Percentiles rank a stretch among this genome's conserved stretches.
These are phyloP conservation scores for Puccinia horiana DNA, from an alignment of 1,284 basidiomycete species.

Conservation along the genomic window DNA sequence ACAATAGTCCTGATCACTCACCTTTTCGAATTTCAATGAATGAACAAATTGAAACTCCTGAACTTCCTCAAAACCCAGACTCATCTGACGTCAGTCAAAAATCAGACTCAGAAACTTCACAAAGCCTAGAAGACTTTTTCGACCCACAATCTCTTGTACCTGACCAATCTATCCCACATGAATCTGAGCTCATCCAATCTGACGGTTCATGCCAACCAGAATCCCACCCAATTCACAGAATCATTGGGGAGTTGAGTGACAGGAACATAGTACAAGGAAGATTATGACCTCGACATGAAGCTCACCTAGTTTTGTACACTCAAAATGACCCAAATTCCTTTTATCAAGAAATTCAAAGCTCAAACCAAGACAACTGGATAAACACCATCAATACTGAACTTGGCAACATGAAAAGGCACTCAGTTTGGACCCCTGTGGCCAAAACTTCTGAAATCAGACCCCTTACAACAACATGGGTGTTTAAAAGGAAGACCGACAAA, in stretches of 20 bases:
- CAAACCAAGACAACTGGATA: neutral
- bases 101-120: no score
- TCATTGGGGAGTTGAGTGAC: neutral
- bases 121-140: no score
- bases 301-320: neutral
- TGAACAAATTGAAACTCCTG: neutral
- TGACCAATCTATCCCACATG: neutral
- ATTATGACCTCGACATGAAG: neutral
- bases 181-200: neutral
- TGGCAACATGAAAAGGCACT: neutral
- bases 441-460: constrained; percentile 51
- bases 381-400: neutral
- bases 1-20: neutral
- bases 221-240: neutral
- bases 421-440: neutral
- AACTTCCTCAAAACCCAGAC: no score
- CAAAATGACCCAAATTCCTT: neutral
- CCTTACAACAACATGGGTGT: constrained; percentile 59
- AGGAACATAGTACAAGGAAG: neutral
- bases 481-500: constrained; percentile 59
- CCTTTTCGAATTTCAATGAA: neutral
- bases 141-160: no score
- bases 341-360: neutral
- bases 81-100: no score
- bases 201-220: neutral